Evolutionary conservation across 345 rosid genomes (phyloP), one percentile per base, ranked within the genome.

Genomic region (Eucalyptus brandiana): DNA sequence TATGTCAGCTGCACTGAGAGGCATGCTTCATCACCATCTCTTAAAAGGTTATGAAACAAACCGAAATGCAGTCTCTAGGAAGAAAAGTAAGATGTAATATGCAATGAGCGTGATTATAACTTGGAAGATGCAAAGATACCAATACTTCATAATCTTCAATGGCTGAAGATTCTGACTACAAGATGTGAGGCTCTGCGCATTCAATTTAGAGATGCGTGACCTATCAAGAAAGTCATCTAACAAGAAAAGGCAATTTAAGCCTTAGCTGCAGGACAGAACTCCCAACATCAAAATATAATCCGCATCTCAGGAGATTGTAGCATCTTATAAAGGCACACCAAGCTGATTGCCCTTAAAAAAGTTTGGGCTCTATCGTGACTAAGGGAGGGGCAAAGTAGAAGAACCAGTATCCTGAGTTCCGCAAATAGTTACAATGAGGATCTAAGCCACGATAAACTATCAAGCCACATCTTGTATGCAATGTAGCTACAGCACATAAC

Each of bases 1-100:
- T 93, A 95, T 87, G 83, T 94, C 97, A 89, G 87, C 93, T 93
- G 95, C 94, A 94, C 98, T 96, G 95, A 91, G 90, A 88, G 93
- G 87, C 87, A 90, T 86, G 88, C 42, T 87, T 72, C 51, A 80
- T 90, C 67, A 92, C 45, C 87, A 42, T 44, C 56, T 53, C 53
- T 19, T 44, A 53, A 9, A 83, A 8, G 24, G 30, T 51, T 4
- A 48, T 80, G 12, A 17, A 37, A 62, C 72, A 87, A 56, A 62
- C 21, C 4, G 6, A 47, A 86, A 67, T 67, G 34, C 21, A 48
- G 87, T 53, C 50, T 16, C 58, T 34, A 16, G 32, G 58, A 86
- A 32, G 40, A 47, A n/a, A 86, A 21, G n/a, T 21, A 44, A 45
- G n/a, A 86, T 47, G 53, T 50, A 47, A 86, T 48, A 34, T 28